phyloP scores from a whole-genome alignment of 2,329 filamentous ascomycete species.

The Aspergillus sp. region DNA sequence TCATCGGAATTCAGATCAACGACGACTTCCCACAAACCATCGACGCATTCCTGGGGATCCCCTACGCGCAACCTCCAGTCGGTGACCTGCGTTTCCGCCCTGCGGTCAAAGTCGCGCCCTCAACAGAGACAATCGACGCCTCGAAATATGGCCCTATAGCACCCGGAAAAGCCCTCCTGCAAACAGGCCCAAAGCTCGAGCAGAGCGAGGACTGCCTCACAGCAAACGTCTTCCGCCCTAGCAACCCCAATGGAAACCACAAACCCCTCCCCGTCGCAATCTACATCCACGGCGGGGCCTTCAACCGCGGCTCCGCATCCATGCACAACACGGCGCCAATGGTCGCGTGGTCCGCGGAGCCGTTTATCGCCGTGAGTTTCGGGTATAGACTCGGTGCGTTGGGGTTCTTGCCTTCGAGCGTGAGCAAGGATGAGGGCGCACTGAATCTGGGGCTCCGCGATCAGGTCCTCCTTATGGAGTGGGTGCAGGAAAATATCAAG shows the following conservation, averaged over 20 bases:
- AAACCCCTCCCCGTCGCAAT: slow-evolving; percentile 43
- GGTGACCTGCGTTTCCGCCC: slow-evolving; percentile 18
- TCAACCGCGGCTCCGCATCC: slow-evolving; percentile 35
- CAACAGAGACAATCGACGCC: slow-evolving; percentile 9
- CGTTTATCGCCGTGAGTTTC: slow-evolving; percentile 52
- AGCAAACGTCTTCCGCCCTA: slow-evolving; percentile 46
- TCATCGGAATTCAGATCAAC: slow-evolving; percentile 33
- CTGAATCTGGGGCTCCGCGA: slow-evolving; percentile 29
- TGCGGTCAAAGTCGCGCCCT: slow-evolving; percentile 33
- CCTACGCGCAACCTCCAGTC: slow-evolving; percentile 14
- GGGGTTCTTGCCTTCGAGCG: slow-evolving; percentile 58
- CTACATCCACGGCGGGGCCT: slow-evolving; percentile 48
- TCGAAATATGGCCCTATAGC: slow-evolving; percentile 14
- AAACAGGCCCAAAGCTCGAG: neutral
- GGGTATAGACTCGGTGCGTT: slow-evolving; percentile 55
- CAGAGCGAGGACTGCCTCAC: slow-evolving; percentile 50
- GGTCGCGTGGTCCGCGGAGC: slow-evolving; percentile 57
- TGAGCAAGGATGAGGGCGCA: slow-evolving; percentile 10
- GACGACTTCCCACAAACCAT: slow-evolving; percentile 30
- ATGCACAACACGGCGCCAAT: slow-evolving; percentile 65
- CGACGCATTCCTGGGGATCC: slow-evolving; percentile 45
- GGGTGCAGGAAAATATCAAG: slow-evolving; percentile 18
- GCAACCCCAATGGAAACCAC: slow-evolving; percentile 21
- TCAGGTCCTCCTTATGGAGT: slow-evolving; percentile 39
- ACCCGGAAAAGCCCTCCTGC: slow-evolving; percentile 32